phyloP scores from a whole-genome alignment of 805 yeast genomes.

The Ogataea dorogensis region DNA sequence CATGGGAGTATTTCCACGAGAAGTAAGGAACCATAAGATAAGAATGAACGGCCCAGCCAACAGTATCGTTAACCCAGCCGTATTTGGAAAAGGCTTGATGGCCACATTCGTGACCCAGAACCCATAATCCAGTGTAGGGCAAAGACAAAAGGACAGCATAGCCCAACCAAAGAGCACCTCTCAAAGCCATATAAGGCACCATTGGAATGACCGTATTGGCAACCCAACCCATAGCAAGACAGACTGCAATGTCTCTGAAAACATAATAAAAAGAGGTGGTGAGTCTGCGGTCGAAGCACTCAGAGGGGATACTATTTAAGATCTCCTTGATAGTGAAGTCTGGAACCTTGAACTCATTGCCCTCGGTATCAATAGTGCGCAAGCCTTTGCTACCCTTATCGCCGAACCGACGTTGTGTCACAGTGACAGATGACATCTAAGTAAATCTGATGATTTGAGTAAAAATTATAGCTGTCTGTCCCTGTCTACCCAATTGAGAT shows the following conservation, averaged over 20 bases:
- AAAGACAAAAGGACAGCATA: slow-evolving; percentile 59
- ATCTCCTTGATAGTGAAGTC: slow-evolving; percentile 75
- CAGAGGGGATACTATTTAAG: slow-evolving; percentile 66
- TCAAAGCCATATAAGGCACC: slow-evolving; percentile 40
- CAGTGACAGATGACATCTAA: slow-evolving; percentile 6
- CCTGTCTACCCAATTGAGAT: slow-evolving; percentile 4
- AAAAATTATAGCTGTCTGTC: no score
- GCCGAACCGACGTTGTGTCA: slow-evolving; percentile 11
- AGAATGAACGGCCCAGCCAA: slow-evolving; percentile 84
- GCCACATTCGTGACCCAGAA: slow-evolving; percentile 89
- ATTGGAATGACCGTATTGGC: slow-evolving; percentile 55
- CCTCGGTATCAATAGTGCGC: slow-evolving; percentile 56
- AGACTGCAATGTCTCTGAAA: slow-evolving; percentile 56
- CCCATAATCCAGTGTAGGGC: slow-evolving; percentile 78
- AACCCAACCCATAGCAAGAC: slow-evolving; percentile 48
- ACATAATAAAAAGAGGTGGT: slow-evolving; percentile 60
- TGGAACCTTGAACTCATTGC: slow-evolving; percentile 69
- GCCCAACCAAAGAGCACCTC: slow-evolving; percentile 58
- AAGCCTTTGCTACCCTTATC: slow-evolving; percentile 31
- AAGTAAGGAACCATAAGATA: slow-evolving; percentile 79
- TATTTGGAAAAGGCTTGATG: slow-evolving; percentile 81
- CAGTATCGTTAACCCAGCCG: slow-evolving; percentile 68
- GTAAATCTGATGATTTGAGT: slow-evolving; percentile 1
- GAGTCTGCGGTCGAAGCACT: slow-evolving; percentile 67
- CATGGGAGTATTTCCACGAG: slow-evolving; percentile 82